phyloP scores from a whole-genome alignment of 2,329 filamentous ascomycete genomes.

The Sordariomycetes sp. region DNA sequence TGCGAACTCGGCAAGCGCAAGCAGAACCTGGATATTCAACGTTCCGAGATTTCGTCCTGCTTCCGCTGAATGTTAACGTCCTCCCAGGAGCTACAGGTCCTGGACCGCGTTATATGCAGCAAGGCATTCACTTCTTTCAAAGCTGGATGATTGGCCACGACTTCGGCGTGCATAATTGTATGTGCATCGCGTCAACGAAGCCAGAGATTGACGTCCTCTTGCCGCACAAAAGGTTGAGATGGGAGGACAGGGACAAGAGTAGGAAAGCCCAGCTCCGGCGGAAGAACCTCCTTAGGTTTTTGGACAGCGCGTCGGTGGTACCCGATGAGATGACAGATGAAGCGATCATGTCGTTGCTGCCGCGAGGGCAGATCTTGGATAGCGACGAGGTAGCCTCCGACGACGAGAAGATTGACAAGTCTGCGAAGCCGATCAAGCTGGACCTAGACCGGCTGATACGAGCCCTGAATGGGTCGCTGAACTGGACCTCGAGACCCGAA shows the following conservation, averaged over 20 bases:
- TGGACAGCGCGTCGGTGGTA: constrained; percentile 23
- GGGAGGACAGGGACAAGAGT: constrained; percentile 14
- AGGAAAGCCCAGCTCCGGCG: constrained; percentile 18
- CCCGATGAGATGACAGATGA: constrained; percentile 21
- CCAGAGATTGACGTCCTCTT: constrained; percentile 13
- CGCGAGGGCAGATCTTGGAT: too few species aligned
- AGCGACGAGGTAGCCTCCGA: too few species aligned
- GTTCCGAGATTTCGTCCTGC: constrained; percentile 8
- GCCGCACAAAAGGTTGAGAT: constrained; percentile 16
- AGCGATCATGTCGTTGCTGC: constrained; percentile 4
- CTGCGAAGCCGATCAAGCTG: too few species aligned
- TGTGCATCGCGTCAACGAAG: constrained; percentile 16
- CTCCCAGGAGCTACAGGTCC: constrained; percentile 8
- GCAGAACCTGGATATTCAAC: not conserved
- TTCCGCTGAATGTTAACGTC: constrained; percentile 13
- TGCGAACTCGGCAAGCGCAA: constrained; percentile 4
- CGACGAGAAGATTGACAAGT: constrained; percentile 3
- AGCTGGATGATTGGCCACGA: constrained; percentile 30
- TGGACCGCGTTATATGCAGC: constrained; percentile 19
- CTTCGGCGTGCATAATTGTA: constrained; percentile 32
- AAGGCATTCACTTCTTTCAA: constrained; percentile 35
- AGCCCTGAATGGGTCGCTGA: too few species aligned
- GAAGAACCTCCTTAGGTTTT: constrained; percentile 17
- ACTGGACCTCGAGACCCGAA: too few species aligned
- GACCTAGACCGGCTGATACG: too few species aligned